Evolutionary conservation across 75 land plant species (phyloP).

Genomic region (Ceratopteris richardii): DNA sequence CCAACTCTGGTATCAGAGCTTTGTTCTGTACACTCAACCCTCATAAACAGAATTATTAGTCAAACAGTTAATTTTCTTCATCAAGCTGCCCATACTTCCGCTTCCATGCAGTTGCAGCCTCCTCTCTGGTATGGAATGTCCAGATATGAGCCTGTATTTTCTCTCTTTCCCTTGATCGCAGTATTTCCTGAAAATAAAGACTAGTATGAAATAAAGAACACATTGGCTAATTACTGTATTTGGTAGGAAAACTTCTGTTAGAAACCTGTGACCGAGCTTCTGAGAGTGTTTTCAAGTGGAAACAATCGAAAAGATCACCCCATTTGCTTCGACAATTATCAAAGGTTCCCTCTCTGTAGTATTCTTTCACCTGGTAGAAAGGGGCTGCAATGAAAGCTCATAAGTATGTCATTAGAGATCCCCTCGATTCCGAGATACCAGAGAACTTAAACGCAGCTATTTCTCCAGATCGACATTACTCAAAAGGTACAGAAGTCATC

Average conservation of each 20-base stretch:
- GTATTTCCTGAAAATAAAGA: constrained; percentile 40
- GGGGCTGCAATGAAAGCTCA: constrained; percentile 88
- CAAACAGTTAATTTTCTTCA: no score
- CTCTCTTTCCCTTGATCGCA: constrained; percentile 40
- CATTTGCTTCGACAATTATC: constrained; percentile 79
- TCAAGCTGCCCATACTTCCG: constrained; percentile 39
- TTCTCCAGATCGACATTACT: no score
- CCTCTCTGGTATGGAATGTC: constrained; percentile 59
- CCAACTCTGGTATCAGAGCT: no score
- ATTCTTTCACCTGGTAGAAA: constrained; percentile 87
- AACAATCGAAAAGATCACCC: constrained; percentile 68
- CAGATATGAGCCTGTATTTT: constrained; percentile 54
- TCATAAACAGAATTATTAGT: no score
- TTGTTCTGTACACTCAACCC: no score
- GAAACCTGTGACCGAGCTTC: constrained; percentile 51
- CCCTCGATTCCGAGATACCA: no score
- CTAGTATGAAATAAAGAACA: no score
- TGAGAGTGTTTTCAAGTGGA: constrained; percentile 65
- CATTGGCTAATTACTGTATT: no score
- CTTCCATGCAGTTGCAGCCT: constrained; percentile 59
- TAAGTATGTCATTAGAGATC: no score
- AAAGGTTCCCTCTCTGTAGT: constrained; percentile 69
- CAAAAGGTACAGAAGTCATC: no score
- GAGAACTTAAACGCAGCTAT: no score
- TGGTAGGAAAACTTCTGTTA: constrained; percentile 2